Base-by-base conservation (phyloP, 2,329 filamentous ascomycete genomes). In the Eurotiales sp. region DNA sequence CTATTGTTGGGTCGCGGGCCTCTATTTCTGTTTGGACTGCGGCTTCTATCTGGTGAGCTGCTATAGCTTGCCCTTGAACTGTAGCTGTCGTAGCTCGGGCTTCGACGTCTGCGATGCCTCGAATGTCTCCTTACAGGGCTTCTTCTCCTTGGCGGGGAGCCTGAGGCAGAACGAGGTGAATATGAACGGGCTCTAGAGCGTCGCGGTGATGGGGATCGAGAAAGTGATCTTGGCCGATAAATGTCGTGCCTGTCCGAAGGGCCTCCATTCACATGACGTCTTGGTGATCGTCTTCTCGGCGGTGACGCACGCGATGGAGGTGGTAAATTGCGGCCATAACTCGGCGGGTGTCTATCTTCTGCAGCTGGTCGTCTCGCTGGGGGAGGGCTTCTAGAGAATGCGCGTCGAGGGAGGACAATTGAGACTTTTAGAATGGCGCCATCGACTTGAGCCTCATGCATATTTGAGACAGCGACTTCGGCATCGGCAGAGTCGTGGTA, bases 391-490 rank as follows among this genome's bases (percentile, higher is more conserved):
- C 83, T 84, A 6, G 88, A 91, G 63, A 96, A 88, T 60, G 90
- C 89, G 62, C 87, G 84, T 45, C 87, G 83, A 0, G 90, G 90
- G 30, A 95, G 77, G 22, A 96, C 89, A 58, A 96, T 93, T 40
- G 88, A 93, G 44, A 96, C 91, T 63, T 86, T 87, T 63, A 96
- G 85, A 34, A 84, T 78, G 19, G 85, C 83, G 46, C 90, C 90
- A 68, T 96, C 91, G 23, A 96, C 74, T 64, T 95, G 88, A n/a
- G 88, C 90, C 73, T 99, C 93, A 70, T 99, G 93, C 93, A 99
- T 97, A 67, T 95, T 88, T 15, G 91, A 84, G 60, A 96, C 95
- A 23, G 93, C 93, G 12, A 84, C 78, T 71, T 96, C 90, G 21
- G 93, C 92, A 57, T 92, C 87, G 45, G 81, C 77, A 57, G 90